Evolutionary conservation across 768 basidiomycete species (phyloP).

Genomic region (Hygrophoropsis aurantiaca): DNA sequence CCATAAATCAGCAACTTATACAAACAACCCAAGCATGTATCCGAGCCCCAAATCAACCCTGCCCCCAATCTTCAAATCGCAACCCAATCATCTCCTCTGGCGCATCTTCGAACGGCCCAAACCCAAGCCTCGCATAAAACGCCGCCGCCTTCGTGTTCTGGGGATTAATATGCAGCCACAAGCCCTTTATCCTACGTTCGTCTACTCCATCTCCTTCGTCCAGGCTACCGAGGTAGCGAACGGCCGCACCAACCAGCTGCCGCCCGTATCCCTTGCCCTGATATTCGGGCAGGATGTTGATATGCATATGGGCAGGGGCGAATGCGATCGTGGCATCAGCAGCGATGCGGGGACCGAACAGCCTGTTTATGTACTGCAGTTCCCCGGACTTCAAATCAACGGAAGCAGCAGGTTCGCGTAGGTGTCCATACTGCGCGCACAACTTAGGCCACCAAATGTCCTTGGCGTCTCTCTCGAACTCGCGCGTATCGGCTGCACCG

Average conservation of each 20-base stretch:
- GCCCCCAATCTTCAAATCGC: conserved; percentile 41
- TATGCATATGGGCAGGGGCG: conserved; percentile 75
- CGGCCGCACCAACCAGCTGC: conserved; percentile 54
- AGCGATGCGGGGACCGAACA: conserved; percentile 39
- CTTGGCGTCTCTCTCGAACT: conserved; percentile 55
- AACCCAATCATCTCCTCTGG: conserved; percentile 54
- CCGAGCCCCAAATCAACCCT: background rate
- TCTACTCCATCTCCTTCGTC: too few relatives aligned
- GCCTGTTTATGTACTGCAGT: conserved; percentile 30
- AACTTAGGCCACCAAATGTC: conserved; percentile 70
- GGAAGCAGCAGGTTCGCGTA: conserved; percentile 6
- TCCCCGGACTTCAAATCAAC: conserved; percentile 10
- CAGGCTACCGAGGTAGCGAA: conserved; percentile 49
- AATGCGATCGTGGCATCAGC: conserved; percentile 57
- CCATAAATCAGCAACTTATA: too few relatives aligned
- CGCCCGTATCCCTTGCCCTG: conserved; percentile 74
- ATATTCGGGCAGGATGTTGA: conserved; percentile 66
- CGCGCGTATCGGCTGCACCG: conserved; percentile 65
- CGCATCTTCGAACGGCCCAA: conserved; percentile 54
- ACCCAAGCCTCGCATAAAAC: conserved; percentile 67
- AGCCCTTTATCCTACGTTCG: conserved; percentile 39
- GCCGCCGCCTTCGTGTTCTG: conserved; percentile 56
- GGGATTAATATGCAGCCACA: conserved; percentile 73
- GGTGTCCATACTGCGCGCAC: conserved; percentile 50
- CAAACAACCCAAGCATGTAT: too few relatives aligned